These are phyloP conservation scores for Austroboletus eburneus DNA, from an alignment of 768 basidiomycete genomes.

Conservation along the genomic window DNA sequence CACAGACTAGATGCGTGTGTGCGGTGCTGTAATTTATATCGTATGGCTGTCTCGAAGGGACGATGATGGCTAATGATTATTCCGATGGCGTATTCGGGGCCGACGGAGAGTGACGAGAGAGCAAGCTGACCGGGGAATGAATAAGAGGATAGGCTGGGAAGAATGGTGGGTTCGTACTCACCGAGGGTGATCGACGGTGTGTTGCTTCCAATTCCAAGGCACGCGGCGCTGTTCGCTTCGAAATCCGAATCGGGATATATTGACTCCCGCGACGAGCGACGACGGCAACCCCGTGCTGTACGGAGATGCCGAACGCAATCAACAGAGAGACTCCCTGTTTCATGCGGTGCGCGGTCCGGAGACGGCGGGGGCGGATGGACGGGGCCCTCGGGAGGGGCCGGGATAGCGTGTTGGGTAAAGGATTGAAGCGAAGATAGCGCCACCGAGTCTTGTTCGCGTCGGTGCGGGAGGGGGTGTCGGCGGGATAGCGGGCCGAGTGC, in stretches of 20 bases:
- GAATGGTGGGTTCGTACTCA: slow-evolving; percentile 6
- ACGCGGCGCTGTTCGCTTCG: slow-evolving; percentile 18
- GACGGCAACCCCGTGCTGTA: no score
- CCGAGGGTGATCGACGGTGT: slow-evolving; percentile 30
- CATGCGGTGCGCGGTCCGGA: no score
- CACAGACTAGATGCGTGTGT: background rate
- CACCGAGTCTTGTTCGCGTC: slow-evolving; percentile 11
- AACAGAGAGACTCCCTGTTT: slow-evolving; percentile 11
- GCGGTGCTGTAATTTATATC: slow-evolving; percentile 13
- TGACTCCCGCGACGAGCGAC: background rate
- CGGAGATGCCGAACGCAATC: background rate
- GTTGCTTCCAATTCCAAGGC: slow-evolving; percentile 25
- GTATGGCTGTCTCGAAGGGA: background rate
- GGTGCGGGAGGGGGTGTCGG: slow-evolving; percentile 15
- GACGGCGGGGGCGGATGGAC: background rate
- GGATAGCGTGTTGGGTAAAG: slow-evolving; percentile 9
- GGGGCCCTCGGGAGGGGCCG: slow-evolving; percentile 9
- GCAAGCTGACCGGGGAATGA: slow-evolving; percentile 17
- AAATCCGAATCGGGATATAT: slow-evolving; percentile 20
- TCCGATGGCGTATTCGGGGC: slow-evolving; percentile 6
- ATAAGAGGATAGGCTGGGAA: background rate
- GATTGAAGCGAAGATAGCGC: slow-evolving; percentile 20
- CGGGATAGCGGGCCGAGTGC: slow-evolving; percentile 19
- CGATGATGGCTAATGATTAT: slow-evolving; percentile 12
- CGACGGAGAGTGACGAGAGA: background rate